Evolutionary conservation across 257 asterid species (phyloP), one percentile per base, ranked within the genome.

Genomic region (Penstemon davidsonii): DNA sequence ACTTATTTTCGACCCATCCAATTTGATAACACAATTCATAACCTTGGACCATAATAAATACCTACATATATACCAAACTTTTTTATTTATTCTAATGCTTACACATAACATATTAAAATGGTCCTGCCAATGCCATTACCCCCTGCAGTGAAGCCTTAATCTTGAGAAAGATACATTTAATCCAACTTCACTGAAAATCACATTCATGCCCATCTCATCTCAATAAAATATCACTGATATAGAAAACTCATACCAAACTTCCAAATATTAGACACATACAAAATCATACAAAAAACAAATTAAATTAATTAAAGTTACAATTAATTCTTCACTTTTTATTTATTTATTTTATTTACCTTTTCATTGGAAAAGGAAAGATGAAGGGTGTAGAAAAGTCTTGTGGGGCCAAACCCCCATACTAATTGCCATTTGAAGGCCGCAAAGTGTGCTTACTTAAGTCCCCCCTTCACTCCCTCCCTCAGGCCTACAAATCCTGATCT

Each of bases 361-460:
- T 69, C 64, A 72, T 64, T 70, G 83, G 78, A 66, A 81, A 51
- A 36, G 66, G 70, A 59, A 66, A 73, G 57, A 72, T 5, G 64
- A 74, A 62, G 76, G 64, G 49, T 57, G 65, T 60, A 53, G 72
- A 79, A 69, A 47, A 25, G 65, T 42, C 61, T n/a, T 37, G 87
- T 82, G 90, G 96, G 88, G 2, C 90, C 85, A 57, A 8, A 2
- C 49, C 74, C 54, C 33, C 33, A 25, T 25, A 25, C 33, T 25
- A 25, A 25, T 25, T 25, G 33, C 33, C 33, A 25, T 25, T 25
- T 25, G 33, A 25, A 25, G 33, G 33, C 33, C 33, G 33, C 33
- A 25, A 25, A 25, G 76, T 72, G 8, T 69, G 84, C 88, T 75
- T 87, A 79, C 78, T 78, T 77, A 83, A 70, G 62, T 81, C 86